Evolutionary conservation across 1,139 yeast genomes (phyloP).

Genomic region (Kurtzmaniella quercitrusa): DNA sequence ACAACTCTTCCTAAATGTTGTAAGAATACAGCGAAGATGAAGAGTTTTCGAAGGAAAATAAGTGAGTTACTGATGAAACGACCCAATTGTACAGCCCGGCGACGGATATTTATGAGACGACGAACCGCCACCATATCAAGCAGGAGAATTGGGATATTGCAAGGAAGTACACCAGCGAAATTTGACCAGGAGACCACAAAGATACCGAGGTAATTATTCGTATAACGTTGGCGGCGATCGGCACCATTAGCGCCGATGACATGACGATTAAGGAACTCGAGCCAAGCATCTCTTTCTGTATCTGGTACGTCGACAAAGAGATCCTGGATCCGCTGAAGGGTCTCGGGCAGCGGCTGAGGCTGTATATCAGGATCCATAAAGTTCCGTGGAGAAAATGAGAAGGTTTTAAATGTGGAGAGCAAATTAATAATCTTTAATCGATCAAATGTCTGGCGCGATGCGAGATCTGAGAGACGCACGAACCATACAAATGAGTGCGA

Average conservation of each 20-base stretch:
- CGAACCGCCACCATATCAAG: not conserved
- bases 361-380: too few relatives aligned
- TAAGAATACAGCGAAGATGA: not conserved
- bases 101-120: not conserved
- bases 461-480: too few relatives aligned
- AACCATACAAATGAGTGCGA: too few relatives aligned
- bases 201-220: not conserved
- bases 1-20: not conserved
- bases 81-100: not conserved
- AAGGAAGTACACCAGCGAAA: not conserved
- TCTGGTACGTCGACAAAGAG: constrained; percentile 1
- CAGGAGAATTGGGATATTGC: not conserved
- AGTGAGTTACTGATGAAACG: not conserved
- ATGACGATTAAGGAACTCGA: not conserved
- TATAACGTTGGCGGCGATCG: not conserved
- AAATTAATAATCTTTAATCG: too few relatives aligned
- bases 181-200: not conserved
- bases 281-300: constrained; percentile 1
- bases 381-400: too few relatives aligned
- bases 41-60: not conserved
- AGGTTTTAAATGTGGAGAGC: too few relatives aligned
- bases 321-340: not conserved
- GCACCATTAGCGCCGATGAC: not conserved
- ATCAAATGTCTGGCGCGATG: too few relatives aligned
- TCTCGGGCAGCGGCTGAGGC: not conserved